Percentiles rank a stretch among this genome's conserved stretches.
These are phyloP conservation scores for Gossypium australe DNA, from an alignment of 345 rosid species.

Conservation along the genomic window DNA sequence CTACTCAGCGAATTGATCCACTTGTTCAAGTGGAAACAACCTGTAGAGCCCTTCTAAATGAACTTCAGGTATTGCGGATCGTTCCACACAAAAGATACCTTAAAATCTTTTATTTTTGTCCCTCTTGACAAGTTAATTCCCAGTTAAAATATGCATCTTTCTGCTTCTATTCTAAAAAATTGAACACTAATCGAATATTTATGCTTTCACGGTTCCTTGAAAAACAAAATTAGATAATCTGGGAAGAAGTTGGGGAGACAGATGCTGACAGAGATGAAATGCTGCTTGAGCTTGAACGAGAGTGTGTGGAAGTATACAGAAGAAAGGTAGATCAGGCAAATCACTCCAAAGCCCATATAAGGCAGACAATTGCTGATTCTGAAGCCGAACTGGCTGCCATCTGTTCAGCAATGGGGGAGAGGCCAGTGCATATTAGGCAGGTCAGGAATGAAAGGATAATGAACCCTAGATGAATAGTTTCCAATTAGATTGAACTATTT, in stretches of 20 bases:
- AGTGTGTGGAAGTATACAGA: slow-evolving; percentile 90
- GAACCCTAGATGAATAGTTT: not conserved
- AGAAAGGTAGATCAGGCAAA: slow-evolving; percentile 91
- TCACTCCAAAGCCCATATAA: slow-evolving; percentile 66
- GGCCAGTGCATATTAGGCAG: slow-evolving; percentile 89
- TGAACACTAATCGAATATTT: not conserved
- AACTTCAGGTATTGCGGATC: slow-evolving; percentile 63
- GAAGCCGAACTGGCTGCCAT: slow-evolving; percentile 89
- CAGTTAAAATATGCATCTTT: not conserved
- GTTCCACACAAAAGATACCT: not conserved
- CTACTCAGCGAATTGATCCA: slow-evolving; percentile 35
- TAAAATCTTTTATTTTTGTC: not conserved
- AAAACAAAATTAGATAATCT: slow-evolving; percentile 51
- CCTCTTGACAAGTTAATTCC: not conserved
- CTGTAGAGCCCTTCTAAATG: slow-evolving; percentile 74
- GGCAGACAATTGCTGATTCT: slow-evolving; percentile 75
- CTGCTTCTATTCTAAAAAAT: not conserved
- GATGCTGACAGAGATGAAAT: slow-evolving; percentile 78
- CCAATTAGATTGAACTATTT: slow-evolving; percentile 21
- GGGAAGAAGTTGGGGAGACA: slow-evolving; percentile 97
- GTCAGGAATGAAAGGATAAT: slow-evolving; percentile 27
- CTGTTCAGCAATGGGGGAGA: slow-evolving; percentile 86
- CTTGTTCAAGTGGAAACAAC: slow-evolving; percentile 71
- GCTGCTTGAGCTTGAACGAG: slow-evolving; percentile 89
- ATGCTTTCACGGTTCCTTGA: not conserved